Evolutionary conservation across 495 filamentous ascomycete genomes (phyloP), one percentile per base, ranked within the genome.

Genomic region (Schizothecium vesticola): DNA sequence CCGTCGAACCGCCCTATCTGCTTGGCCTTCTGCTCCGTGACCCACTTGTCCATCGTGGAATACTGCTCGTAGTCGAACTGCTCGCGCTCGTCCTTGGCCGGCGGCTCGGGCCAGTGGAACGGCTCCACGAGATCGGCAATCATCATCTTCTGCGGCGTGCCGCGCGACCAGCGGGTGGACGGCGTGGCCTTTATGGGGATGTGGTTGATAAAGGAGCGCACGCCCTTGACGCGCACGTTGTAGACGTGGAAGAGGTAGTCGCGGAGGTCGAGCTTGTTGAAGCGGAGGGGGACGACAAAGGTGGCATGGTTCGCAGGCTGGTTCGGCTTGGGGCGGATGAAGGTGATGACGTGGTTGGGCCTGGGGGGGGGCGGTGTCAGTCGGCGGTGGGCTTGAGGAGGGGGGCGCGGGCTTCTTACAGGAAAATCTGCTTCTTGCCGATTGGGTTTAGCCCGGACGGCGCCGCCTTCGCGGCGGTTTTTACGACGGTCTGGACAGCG

Each of bases 201-300:
- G 82, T 91, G 87, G 77, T 91, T 86, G 77, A 97, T 83, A 73
- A 88, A 96, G 68, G 90, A 92, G 29, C 93, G 89, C 67, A 97
- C 86, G 43, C 78, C 80, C n/a, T 86, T 75, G 43, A 87, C 86
- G 60, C 84, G 78, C 65, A 95, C 87, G 61, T 84, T 82, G 80
- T 97, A 97, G 22, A 78, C 84, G 74, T 92, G 83, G 73, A 86
- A 86, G 60, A 97, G 89, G 81, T 96, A 97, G 83, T 96, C 92
- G 76, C 91, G 89, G 26, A 97, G 78, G 79, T 97, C 93, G 71
- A 96, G 87, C 80, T 97, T 97, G 86, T 91, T 93, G 83, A 96
- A 90, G 69, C 85, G 87, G 73, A 97, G 85, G 19, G 93, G 93
- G 57, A 96, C 93, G 73, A 86, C 81, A 85, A 97, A 97, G 61